phyloP scores from a whole-genome alignment of 345 rosid species.

The Combretum micranthum region DNA sequence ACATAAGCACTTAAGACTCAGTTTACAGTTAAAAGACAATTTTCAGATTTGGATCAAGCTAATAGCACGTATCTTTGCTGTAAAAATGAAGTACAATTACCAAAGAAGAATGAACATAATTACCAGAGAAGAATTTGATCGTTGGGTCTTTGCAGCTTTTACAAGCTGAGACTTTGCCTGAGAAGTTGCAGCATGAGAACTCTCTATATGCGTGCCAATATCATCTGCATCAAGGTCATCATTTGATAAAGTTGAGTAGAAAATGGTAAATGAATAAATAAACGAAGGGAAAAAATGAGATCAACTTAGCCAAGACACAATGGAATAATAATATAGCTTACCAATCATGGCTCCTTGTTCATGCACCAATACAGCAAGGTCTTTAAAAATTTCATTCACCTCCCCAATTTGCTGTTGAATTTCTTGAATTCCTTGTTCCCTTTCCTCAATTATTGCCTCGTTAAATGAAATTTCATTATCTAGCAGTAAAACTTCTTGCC shows the following conservation, averaged over 20 bases:
- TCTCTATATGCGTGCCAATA: constrained; percentile 65
- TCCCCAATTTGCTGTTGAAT: constrained; percentile 95
- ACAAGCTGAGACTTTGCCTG: constrained; percentile 72
- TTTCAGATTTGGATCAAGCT: too few relatives aligned
- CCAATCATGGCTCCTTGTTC: constrained; percentile 93
- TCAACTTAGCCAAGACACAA: background rate
- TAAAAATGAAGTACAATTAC: background rate
- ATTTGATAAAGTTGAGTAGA: background rate
- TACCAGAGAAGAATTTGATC: constrained; percentile 94
- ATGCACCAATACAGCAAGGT: constrained; percentile 89
- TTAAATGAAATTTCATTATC: constrained; percentile 90
- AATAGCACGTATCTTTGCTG: too few relatives aligned
- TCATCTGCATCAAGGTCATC: constrained; percentile 50
- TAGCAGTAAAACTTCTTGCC: constrained; percentile 75
- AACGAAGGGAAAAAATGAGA: background rate
- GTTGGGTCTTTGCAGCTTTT: constrained; percentile 77
- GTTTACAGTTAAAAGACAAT: too few relatives aligned
- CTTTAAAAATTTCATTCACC: constrained; percentile 90
- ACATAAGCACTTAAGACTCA: too few relatives aligned
- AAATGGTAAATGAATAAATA: background rate
- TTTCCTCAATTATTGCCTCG: constrained; percentile 88
- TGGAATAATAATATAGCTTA: constrained; percentile 20
- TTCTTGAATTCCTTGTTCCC: constrained; percentile 92
- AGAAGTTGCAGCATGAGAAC: constrained; percentile 62
- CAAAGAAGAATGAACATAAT: constrained; percentile 3